Conservation (phyloP, 2,329 filamentous ascomycete species). For the Sporothrix pseudoabietina region DNA sequence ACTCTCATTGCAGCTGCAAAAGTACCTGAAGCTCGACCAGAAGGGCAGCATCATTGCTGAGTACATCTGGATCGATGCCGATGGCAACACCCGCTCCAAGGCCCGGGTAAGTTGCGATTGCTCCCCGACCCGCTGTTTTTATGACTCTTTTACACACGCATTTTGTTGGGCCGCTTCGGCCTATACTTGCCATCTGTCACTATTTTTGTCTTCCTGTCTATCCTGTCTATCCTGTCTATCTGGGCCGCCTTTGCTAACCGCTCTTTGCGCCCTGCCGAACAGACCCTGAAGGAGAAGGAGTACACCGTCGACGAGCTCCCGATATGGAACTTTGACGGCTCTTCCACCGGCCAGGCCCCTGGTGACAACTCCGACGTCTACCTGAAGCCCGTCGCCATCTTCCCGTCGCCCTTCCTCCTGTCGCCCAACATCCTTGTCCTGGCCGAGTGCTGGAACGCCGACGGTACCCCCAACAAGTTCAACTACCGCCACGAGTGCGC, state of each 20-base stretch:
- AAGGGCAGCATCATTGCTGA: slow-evolving; percentile 79
- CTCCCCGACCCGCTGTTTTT: slow-evolving; percentile 9
- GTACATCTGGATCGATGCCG: slow-evolving; percentile 75
- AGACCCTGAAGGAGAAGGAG: slow-evolving; percentile 36
- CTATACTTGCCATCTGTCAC: slow-evolving; percentile 18
- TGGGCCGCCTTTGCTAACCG: slow-evolving; percentile 5
- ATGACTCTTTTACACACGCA: slow-evolving; percentile 25
- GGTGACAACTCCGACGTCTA: slow-evolving; percentile 77
- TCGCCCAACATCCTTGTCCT: slow-evolving; percentile 85
- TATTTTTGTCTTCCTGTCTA: background rate
- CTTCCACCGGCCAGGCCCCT: slow-evolving; percentile 73
- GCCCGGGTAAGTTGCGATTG: slow-evolving; percentile 74
- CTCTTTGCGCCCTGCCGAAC: background rate
- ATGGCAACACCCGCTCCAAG: slow-evolving; percentile 86
- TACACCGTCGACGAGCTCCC: slow-evolving; percentile 59
- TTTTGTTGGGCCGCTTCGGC: slow-evolving; percentile 24
- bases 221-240: background rate
- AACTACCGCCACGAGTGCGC: slow-evolving; percentile 93
- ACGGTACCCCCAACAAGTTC: slow-evolving; percentile 96
- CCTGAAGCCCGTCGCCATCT: slow-evolving; percentile 52
- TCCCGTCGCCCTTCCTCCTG: slow-evolving; percentile 79
- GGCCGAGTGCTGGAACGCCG: slow-evolving; percentile 89
- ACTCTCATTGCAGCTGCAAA: slow-evolving; percentile 68
- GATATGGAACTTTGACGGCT: slow-evolving; percentile 79
- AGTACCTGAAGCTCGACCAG: slow-evolving; percentile 90